Conservation (phyloP, 306 rosid species). For the Ceratonia siliqua region DNA sequence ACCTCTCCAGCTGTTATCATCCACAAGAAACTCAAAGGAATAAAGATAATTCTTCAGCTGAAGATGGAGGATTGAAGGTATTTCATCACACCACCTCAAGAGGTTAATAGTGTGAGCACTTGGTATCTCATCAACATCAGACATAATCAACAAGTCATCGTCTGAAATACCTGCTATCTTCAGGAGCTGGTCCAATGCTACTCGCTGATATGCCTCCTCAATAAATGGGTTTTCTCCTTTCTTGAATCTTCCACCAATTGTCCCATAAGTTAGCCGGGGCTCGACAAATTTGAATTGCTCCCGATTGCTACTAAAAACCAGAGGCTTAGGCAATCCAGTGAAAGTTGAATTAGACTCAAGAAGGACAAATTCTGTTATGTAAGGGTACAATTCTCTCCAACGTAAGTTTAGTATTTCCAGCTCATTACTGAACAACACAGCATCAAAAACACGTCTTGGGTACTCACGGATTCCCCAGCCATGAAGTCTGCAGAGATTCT, state of each 20-base stretch:
- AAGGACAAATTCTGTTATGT: conserved; percentile 79
- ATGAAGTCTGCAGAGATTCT: conserved; percentile 85
- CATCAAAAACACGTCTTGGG: conserved; percentile 96
- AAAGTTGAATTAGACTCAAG: conserved; percentile 96
- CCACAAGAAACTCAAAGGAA: conserved; percentile 85
- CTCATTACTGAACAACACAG: conserved; percentile 95
- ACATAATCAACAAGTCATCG: conserved; percentile 96
- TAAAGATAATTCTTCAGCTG: conserved; percentile 91
- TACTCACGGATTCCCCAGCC: conserved; percentile 94
- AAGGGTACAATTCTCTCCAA: conserved; percentile 94
- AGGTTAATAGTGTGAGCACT: conserved; percentile 95
- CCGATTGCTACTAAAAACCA: conserved; percentile 59
- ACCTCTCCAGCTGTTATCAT: conserved; percentile 97
- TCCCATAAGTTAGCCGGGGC: conserved; percentile 82
- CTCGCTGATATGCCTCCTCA: conserved; percentile 99
- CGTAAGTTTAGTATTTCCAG: conserved; percentile 80
- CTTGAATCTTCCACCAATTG: conserved; percentile 78
- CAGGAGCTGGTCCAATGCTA: conserved; percentile 87
- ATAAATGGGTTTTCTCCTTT: conserved; percentile 92
- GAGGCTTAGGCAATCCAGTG: conserved; percentile 78
- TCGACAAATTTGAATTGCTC: conserved; percentile 72
- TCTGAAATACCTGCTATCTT: conserved; percentile 84
- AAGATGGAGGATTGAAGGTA: conserved; percentile 77
- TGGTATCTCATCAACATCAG: conserved; percentile 98
- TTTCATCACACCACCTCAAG: conserved; percentile 91